These are phyloP conservation scores for Trichoderma atroviride DNA, from an alignment of 2,329 filamentous ascomycete genomes.

Conservation along the genomic window DNA sequence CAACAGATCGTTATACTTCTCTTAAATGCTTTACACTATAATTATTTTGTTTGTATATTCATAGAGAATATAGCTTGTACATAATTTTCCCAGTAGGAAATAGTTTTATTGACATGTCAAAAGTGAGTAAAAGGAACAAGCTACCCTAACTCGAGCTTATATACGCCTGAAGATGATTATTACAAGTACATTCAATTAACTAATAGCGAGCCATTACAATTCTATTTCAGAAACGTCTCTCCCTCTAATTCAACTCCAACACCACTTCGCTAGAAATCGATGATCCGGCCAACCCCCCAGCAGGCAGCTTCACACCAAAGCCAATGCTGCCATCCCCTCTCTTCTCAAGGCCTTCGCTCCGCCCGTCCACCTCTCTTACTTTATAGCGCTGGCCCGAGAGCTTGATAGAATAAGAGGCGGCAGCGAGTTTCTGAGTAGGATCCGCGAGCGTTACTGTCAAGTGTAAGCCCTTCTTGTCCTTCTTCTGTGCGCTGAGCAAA, in stretches of 20 bases:
- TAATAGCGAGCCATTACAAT: background rate
- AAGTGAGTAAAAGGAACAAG: background rate
- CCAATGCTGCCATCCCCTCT: background rate
- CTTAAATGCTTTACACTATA: background rate
- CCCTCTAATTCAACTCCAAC: conserved; percentile 2
- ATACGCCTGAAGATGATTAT: background rate
- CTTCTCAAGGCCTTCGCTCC: conserved; percentile 6
- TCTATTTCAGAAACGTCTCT: background rate
- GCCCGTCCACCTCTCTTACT: background rate
- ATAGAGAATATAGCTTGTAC: background rate
- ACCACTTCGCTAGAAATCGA: conserved; percentile 26
- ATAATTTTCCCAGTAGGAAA: background rate
- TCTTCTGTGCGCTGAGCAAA: conserved; percentile 25
- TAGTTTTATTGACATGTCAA: background rate
- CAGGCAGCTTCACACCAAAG: conserved; percentile 28
- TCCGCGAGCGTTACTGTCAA: conserved; percentile 30
- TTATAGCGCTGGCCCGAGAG: conserved; percentile 2
- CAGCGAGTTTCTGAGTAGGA: conserved; percentile 30
- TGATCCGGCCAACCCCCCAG: conserved; percentile 30
- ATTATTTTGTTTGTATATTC: background rate
- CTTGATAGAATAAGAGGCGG: conserved; percentile 25
- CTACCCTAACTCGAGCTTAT: background rate
- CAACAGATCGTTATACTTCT: too few species aligned
- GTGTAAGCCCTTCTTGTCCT: conserved; percentile 11
- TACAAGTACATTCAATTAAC: background rate